phyloP scores from a whole-genome alignment of 768 basidiomycete genomes.

The Panaeolus papilionaceus region DNA sequence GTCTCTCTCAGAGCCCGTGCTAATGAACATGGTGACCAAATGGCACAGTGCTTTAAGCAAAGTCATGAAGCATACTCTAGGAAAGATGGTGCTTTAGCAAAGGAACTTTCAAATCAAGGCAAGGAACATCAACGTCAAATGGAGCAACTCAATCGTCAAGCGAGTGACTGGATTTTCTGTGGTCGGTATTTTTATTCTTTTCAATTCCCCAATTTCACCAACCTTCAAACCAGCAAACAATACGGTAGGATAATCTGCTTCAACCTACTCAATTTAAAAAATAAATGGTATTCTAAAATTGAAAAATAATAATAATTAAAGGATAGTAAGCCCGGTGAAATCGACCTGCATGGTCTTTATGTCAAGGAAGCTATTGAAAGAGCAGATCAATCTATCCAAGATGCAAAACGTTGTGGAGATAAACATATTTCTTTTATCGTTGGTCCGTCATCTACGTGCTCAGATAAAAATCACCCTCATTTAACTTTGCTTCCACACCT shows the following conservation, averaged over 20 bases:
- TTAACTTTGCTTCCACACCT: neutral
- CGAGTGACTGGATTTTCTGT: slow-evolving; percentile 86
- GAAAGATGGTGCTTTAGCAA: slow-evolving; percentile 80
- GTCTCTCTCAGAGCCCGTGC: slow-evolving; percentile 74
- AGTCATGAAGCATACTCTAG: slow-evolving; percentile 78
- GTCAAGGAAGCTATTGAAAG: slow-evolving; percentile 89
- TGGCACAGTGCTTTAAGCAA: slow-evolving; percentile 72
- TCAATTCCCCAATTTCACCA: slow-evolving; percentile 8
- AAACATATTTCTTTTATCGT: slow-evolving; percentile 81
- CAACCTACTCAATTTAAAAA: neutral
- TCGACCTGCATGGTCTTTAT: slow-evolving; percentile 92
- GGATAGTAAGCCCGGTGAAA: slow-evolving; percentile 74
- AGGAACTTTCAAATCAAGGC: slow-evolving; percentile 81
- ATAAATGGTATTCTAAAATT: neutral
- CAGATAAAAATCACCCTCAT: neutral
- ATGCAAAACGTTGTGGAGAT: slow-evolving; percentile 69
- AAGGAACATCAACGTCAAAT: slow-evolving; percentile 81
- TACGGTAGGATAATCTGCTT: slow-evolving; percentile 45
- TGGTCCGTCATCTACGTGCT: slow-evolving; percentile 51
- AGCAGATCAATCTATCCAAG: slow-evolving; percentile 72
- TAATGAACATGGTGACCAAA: slow-evolving; percentile 78
- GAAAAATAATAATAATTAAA: slow-evolving; percentile 28
- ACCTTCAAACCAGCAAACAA: slow-evolving; percentile 67
- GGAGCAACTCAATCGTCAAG: slow-evolving; percentile 80
- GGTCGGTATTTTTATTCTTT: slow-evolving; percentile 47